Evolutionary conservation across 257 asterid genomes (phyloP).

Genomic region (Mitragyna speciosa): DNA sequence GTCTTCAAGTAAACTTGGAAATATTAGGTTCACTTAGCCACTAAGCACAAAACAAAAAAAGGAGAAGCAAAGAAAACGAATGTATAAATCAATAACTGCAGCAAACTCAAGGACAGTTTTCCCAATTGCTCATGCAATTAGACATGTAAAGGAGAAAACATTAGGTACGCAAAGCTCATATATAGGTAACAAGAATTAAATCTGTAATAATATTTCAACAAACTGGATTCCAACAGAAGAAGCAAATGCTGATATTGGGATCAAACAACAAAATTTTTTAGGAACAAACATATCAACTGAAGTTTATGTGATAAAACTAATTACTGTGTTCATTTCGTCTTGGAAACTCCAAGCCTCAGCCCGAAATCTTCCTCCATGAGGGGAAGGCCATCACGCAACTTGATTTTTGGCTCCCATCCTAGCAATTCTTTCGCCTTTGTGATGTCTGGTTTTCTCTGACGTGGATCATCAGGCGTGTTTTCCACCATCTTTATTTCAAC

Average conservation of each 20-base stretch:
- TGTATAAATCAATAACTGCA: background rate
- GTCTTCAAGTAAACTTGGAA: too few relatives aligned
- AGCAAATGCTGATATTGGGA: background rate
- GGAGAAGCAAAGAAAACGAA: background rate
- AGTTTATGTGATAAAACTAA: background rate
- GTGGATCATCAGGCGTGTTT: slow-evolving; percentile 98
- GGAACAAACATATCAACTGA: background rate
- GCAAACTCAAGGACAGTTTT: background rate
- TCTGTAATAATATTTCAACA: slow-evolving; percentile 1
- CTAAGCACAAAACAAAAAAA: background rate
- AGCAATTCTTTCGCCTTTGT: slow-evolving; percentile 79
- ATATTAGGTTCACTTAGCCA: background rate
- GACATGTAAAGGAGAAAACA: background rate
- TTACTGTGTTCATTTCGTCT: slow-evolving; percentile 14
- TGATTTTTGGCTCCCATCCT: slow-evolving; percentile 92
- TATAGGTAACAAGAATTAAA: background rate
- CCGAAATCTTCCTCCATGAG: slow-evolving; percentile 96
- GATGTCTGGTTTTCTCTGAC: slow-evolving; percentile 89
- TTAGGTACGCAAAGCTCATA: background rate
- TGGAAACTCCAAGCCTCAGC: slow-evolving; percentile 61
- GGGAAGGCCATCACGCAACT: slow-evolving; percentile 81
- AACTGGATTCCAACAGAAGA: background rate
- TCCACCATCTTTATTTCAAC: slow-evolving; percentile 74
- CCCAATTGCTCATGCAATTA: background rate
- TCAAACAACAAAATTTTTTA: background rate